These are phyloP conservation scores for Beauveria rudraprayagi DNA, from an alignment of 2,329 filamentous ascomycete species.

Conservation along the genomic window DNA sequence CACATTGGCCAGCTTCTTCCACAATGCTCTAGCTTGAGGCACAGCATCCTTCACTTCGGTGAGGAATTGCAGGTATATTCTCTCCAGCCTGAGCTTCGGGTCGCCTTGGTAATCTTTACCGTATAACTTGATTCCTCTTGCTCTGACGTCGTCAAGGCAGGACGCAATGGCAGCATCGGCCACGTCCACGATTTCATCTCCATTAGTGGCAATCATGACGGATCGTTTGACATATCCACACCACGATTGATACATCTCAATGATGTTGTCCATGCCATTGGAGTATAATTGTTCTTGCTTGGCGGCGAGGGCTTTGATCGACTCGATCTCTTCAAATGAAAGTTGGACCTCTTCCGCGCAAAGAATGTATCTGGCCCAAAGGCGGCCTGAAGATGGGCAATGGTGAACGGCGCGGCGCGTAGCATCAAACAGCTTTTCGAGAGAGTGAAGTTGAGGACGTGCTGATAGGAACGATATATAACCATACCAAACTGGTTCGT, in stretches of 20 bases:
- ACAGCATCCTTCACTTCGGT: constrained; percentile 75
- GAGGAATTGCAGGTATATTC: constrained; percentile 85
- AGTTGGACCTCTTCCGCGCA: constrained; percentile 71
- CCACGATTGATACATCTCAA: constrained; percentile 91
- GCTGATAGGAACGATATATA: constrained; percentile 67
- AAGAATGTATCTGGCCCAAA: constrained; percentile 87
- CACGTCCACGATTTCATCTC: constrained; percentile 77
- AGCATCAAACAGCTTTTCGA: constrained; percentile 53
- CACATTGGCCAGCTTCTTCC: constrained; percentile 60
- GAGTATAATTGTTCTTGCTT: constrained; percentile 77
- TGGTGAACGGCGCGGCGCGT: constrained; percentile 78
- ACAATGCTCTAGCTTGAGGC: constrained; percentile 68
- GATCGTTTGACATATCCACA: constrained; percentile 85
- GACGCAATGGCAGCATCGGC: constrained; percentile 84
- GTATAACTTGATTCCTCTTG: constrained; percentile 68
- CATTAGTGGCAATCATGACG: constrained; percentile 65
- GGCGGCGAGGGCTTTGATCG: constrained; percentile 87
- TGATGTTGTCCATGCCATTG: constrained; percentile 76
- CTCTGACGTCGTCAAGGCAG: constrained; percentile 76
- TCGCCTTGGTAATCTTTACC: constrained; percentile 75
- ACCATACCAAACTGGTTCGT: constrained; percentile 74
- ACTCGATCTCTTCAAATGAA: constrained; percentile 72
- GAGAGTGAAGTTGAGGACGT: constrained; percentile 27
- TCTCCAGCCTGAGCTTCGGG: constrained; percentile 78
- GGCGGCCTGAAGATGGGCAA: constrained; percentile 82